phyloP scores from a whole-genome alignment of 176 grass and related monocot species.

The Triticum monococcum region DNA sequence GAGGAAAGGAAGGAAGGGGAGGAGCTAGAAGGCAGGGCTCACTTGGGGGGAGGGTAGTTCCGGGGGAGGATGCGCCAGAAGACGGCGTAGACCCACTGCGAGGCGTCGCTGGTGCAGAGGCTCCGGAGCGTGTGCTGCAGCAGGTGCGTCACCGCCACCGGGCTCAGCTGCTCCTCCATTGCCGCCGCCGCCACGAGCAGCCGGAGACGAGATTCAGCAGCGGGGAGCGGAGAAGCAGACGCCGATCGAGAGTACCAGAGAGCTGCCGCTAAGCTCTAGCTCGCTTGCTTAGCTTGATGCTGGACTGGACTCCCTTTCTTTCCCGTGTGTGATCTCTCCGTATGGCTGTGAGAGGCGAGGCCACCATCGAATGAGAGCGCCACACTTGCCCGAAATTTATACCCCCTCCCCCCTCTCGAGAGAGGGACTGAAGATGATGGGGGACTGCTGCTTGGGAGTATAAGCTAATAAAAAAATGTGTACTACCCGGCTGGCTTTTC shows the following conservation, averaged over 20 bases:
- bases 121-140: slow-evolving; percentile 91
- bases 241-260: neutral
- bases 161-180: slow-evolving; percentile 88
- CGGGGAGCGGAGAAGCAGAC: neutral
- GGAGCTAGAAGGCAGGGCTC: neutral
- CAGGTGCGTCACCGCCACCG: slow-evolving; percentile 85
- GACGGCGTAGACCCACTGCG: slow-evolving; percentile 87
- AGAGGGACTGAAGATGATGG: neutral
- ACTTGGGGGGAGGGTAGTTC: slow-evolving; percentile 93
- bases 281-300: neutral
- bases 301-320: neutral
- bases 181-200: neutral
- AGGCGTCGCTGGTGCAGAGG: slow-evolving; percentile 65
- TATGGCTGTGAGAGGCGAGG: slow-evolving; percentile 33
- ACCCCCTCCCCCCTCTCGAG: neutral
- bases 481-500: neutral
- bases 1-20: neutral
- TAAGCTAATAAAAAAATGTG: neutral
- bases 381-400: slow-evolving; percentile 70
- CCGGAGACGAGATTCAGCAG: neutral
- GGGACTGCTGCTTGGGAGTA: slow-evolving; percentile 14
- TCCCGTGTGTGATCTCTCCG: slow-evolving; percentile 19
- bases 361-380: slow-evolving; percentile 48
- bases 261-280: neutral
- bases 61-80: slow-evolving; percentile 90